Conservation (phyloP, 2,329 filamentous ascomycete species). For the Curvularia verruculosa region DNA sequence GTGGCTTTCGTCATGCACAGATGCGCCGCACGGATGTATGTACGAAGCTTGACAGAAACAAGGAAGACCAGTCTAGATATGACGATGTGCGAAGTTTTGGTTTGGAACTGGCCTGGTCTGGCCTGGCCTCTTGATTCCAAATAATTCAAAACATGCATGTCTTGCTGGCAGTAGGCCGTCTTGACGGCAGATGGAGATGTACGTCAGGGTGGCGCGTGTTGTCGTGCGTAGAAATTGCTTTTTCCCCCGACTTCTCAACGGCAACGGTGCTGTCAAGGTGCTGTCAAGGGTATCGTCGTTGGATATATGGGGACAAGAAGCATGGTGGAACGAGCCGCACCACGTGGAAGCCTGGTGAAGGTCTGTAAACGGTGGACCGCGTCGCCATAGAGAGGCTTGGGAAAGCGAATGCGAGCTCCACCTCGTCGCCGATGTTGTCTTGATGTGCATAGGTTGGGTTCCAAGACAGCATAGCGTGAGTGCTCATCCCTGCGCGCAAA, state of each 20-base stretch:
- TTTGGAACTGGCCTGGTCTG: neutral
- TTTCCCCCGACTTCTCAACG: neutral
- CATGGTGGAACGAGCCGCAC: neutral
- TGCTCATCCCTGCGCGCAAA: constrained; percentile 7
- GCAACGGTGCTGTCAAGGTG: too few species aligned
- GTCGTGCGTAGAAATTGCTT: neutral
- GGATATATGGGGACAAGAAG: neutral
- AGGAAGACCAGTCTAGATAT: neutral
- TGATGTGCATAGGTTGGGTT: neutral
- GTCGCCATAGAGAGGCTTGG: neutral
- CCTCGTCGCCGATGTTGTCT: neutral
- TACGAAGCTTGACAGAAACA: neutral
- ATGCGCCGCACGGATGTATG: neutral
- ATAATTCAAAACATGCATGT: neutral
- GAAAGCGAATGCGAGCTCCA: constrained; percentile 24
- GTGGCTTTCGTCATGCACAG: neutral
- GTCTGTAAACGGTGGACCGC: neutral
- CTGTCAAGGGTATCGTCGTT: neutral
- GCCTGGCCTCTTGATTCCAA: neutral
- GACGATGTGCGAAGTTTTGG: neutral
- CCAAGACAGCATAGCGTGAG: constrained; percentile 12
- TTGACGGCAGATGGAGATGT: neutral
- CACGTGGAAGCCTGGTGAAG: neutral
- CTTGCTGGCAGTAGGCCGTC: neutral
- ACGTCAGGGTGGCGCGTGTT: neutral